Conservation (phyloP, 2,329 filamentous ascomycete species). For the Gremmenia infestans region DNA sequence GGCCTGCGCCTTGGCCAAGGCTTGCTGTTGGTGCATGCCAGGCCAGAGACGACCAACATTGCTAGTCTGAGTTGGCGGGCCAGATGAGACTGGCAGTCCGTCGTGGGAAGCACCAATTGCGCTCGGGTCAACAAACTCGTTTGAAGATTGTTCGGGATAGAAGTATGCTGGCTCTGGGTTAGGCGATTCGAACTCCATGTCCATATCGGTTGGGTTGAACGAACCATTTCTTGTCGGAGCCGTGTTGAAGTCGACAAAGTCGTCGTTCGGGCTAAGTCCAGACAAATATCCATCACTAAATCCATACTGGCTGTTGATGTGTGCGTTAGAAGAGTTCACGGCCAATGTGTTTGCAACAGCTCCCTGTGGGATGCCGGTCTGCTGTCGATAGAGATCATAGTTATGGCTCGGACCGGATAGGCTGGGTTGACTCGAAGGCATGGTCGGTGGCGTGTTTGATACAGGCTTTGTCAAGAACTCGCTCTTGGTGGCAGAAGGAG, state of each 20-base stretch:
- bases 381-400: constrained; percentile 92
- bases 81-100: constrained; percentile 40
- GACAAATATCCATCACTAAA: constrained; percentile 42
- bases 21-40: constrained; percentile 87
- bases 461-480: constrained; percentile 47
- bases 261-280: constrained; percentile 55
- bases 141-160: constrained; percentile 43
- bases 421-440: constrained; percentile 51
- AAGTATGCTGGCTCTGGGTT: constrained; percentile 57
- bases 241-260: constrained; percentile 69
- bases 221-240: constrained; percentile 53
- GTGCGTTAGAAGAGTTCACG: constrained; percentile 58
- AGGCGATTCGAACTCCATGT: constrained; percentile 62
- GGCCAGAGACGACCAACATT: constrained; percentile 76
- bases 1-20: constrained; percentile 66
- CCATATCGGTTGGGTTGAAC: constrained; percentile 58
- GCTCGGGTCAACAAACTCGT: constrained; percentile 67
- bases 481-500: constrained; percentile 50
- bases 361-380: constrained; percentile 85
- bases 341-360: constrained; percentile 76
- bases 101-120: constrained; percentile 62
- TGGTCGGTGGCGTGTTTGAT: constrained; percentile 47
- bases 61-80: constrained; percentile 44
- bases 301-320: constrained; percentile 42
- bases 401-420: constrained; percentile 85